Conservation (phyloP, 2,329 filamentous ascomycete species). For the Diaporthe aspalathi region DNA sequence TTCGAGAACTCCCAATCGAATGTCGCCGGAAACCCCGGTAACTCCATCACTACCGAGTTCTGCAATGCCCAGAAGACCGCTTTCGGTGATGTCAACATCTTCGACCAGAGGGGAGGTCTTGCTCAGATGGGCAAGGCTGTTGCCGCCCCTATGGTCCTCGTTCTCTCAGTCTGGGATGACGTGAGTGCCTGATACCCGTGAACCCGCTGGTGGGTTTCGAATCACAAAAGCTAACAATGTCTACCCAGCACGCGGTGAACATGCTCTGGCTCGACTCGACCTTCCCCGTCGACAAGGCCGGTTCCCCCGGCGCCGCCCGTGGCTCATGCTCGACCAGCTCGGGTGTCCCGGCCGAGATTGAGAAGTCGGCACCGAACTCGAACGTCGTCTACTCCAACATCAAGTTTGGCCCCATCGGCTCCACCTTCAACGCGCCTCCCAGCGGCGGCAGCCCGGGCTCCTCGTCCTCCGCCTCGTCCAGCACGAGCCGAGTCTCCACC, state of each 20-base stretch:
- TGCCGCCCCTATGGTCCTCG: constrained; percentile 68
- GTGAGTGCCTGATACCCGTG: background rate
- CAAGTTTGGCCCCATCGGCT: constrained; percentile 43
- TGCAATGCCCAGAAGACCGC: constrained; percentile 65
- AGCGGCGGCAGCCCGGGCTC: background rate
- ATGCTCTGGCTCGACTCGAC: constrained; percentile 72
- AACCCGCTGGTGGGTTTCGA: too few species aligned
- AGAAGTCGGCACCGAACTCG: constrained; percentile 43
- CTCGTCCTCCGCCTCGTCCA: constrained; percentile 1
- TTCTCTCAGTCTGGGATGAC: constrained; percentile 72
- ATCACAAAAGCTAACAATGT: background rate
- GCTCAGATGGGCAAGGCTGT: constrained; percentile 65
- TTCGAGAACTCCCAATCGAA: constrained; percentile 61
- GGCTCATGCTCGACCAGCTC: constrained; percentile 55
- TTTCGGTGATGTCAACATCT: constrained; percentile 64
- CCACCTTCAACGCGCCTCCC: constrained; percentile 43
- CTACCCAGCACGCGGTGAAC: constrained; percentile 60
- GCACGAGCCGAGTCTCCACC: constrained; percentile 36
- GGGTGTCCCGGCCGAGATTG: constrained; percentile 54
- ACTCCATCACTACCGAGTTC: constrained; percentile 62
- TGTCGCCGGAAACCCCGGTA: constrained; percentile 45
- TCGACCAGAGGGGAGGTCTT: constrained; percentile 64
- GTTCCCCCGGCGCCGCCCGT: constrained; percentile 59
- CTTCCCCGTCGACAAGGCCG: constrained; percentile 57
- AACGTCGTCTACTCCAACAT: constrained; percentile 44